Conservation (phyloP, 2,329 filamentous ascomycete species). For the Fusarium longipes region DNA sequence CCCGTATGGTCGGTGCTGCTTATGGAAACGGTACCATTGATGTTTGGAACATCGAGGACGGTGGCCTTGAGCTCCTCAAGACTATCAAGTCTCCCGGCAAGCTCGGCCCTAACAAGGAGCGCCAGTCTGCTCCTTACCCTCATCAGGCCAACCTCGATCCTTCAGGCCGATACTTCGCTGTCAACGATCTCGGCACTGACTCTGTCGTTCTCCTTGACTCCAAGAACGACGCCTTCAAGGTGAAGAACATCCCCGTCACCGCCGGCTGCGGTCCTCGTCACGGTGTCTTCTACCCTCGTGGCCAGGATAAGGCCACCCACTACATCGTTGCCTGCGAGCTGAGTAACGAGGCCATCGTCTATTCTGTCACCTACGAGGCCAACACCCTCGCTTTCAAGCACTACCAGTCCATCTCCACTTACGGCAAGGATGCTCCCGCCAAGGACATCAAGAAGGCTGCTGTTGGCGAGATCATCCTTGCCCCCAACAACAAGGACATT, state of each 20-base stretch:
- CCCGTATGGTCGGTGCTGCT: conserved; percentile 58
- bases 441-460: conserved; percentile 53
- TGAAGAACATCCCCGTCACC: conserved; percentile 49
- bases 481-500: conserved; percentile 56
- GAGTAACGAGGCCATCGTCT: conserved; percentile 58
- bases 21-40: conserved; percentile 58
- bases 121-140: conserved; percentile 54
- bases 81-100: conserved; percentile 51
- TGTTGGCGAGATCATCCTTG: conserved; percentile 59
- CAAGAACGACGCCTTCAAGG: conserved; percentile 53
- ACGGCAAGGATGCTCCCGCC: conserved; percentile 51
- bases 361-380: conserved; percentile 54
- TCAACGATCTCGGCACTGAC: conserved; percentile 63
- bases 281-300: conserved; percentile 59
- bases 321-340: conserved; percentile 62
- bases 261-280: conserved; percentile 62
- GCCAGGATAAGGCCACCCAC: conserved; percentile 52
- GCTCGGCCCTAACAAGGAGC: conserved; percentile 49
- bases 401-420: conserved; percentile 56
- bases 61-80: conserved; percentile 54
- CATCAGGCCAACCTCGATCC: conserved; percentile 63
- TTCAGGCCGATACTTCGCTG: conserved; percentile 60
- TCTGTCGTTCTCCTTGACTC: conserved; percentile 59
- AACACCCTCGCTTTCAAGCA: conserved; percentile 52
- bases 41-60: conserved; percentile 57